Evolutionary conservation across 495 filamentous ascomycete species (phyloP), one percentile per base, ranked within the genome.

Genomic region (Hypoxylon lienhwacheense): DNA sequence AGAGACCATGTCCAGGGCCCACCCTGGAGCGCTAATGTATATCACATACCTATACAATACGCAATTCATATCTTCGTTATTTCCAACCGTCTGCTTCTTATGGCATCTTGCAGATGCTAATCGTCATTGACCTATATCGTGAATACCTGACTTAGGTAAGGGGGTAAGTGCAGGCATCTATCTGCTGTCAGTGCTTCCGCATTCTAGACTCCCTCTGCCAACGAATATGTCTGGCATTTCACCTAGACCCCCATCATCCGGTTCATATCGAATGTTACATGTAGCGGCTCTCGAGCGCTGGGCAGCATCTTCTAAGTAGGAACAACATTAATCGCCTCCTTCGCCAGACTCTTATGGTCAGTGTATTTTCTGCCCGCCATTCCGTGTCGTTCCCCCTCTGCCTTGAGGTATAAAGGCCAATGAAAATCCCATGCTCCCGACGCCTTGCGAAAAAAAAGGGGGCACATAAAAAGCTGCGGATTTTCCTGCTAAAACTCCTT

Each of bases 401-500:
- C 55, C 58, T 37, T 47, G 51, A 59, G 53, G 37, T 55, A 49
- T 47, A 58, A 44, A 60, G 48, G 36, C 54, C 40, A 7, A 16
- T 39, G 42, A 55, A 51, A 47, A 42, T 43, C 42, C 50, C 33
- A 15, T 60, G 37, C 35, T 42, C 65, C 47, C 24, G 36, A 67
- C 65, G 65, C 65, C 65, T 52, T 65, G 65, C 65, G 43, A 58
- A 53, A 55, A 63, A 46, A 31, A 11, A 41, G 33, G 10, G 22
- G 26, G 32, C 47, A 35, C 43, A 50, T 44, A 61, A 20, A 37
- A 55, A 53, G 19, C 10, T 40, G 48, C 33, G 37, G 47, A 49
- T 50, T 53, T 55, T 49, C 55, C 58, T 52, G 51, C 53, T 58
- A 28, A 50, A 67, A 67, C 65, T 65, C 65, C 65, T 47, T 47